Conservation (phyloP, 2,329 filamentous ascomycete genomes). For the Fusarium sp. region DNA sequence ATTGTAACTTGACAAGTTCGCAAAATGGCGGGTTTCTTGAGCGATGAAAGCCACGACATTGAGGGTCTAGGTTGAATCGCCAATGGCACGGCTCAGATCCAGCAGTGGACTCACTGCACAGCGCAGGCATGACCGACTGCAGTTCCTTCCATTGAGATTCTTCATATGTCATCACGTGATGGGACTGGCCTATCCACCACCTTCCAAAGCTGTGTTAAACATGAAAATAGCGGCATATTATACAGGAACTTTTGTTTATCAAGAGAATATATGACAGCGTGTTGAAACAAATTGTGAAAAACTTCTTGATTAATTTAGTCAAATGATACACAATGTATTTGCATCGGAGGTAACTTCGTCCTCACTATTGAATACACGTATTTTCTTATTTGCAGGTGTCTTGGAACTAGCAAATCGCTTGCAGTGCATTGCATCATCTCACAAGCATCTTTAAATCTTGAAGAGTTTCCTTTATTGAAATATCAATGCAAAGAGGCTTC, state of each 20-base stretch:
- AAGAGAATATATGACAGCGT: not conserved
- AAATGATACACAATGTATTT: not conserved
- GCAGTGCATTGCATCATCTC: not conserved
- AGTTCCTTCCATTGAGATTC: conserved; percentile 21
- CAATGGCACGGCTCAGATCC: conserved; percentile 26
- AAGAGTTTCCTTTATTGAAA: not conserved
- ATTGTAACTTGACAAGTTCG: conserved; percentile 43
- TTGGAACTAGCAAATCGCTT: not conserved
- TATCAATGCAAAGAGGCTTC: not conserved
- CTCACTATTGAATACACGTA: not conserved
- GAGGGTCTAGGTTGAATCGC: conserved; percentile 29
- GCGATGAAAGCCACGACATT: conserved; percentile 48
- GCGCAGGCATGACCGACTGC: conserved; percentile 11
- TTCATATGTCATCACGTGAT: conserved; percentile 38
- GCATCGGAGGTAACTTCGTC: not conserved
- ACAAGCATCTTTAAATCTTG: not conserved
- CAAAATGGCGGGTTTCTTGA: conserved; percentile 46
- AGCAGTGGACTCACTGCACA: conserved; percentile 3
- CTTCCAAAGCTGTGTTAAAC: conserved; percentile 30
- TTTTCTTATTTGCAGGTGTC: conserved; percentile 9
- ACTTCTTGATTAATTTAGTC: not conserved
- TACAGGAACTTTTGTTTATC: conserved; percentile 20
- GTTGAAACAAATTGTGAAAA: conserved; percentile 19
- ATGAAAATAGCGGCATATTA: conserved; percentile 15
- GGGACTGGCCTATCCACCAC: conserved; percentile 3